Percentiles rank a stretch among this genome's conserved stretches.
phyloP scores from a whole-genome alignment of 2,329 filamentous ascomycete species.

The Trichoderma polysporum region DNA sequence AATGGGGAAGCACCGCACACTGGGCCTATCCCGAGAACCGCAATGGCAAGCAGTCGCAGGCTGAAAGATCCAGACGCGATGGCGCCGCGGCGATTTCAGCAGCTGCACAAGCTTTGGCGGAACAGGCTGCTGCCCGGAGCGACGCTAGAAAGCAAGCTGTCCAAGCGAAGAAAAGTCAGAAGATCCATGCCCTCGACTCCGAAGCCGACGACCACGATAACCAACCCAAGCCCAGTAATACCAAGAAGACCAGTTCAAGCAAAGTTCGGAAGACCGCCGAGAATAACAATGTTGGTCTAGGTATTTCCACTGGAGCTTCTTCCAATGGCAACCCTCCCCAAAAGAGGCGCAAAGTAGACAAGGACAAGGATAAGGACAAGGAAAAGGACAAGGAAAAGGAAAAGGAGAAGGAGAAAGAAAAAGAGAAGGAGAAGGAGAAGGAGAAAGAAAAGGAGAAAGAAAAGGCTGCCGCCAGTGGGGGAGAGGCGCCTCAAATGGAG shows the following conservation, averaged over 20 bases:
- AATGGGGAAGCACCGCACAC: constrained; percentile 85
- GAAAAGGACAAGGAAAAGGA: constrained; percentile 68
- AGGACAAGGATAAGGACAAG: constrained; percentile 45
- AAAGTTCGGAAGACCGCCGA: constrained; percentile 66
- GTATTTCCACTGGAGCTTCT: constrained; percentile 58
- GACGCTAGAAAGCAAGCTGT: constrained; percentile 82
- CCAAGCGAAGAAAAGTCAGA: constrained; percentile 71
- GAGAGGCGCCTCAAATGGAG: constrained; percentile 54
- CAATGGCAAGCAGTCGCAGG: constrained; percentile 60
- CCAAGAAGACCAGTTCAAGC: constrained; percentile 63
- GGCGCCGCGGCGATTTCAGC: constrained; percentile 76
- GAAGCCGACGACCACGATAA: constrained; percentile 72
- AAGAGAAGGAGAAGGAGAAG: constrained; percentile 61
- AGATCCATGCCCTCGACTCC: constrained; percentile 68
- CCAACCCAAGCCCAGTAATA: constrained; percentile 45
- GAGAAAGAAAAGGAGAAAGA: constrained; percentile 53
- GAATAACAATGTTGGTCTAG: constrained; percentile 58
- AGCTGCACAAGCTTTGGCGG: constrained; percentile 73
- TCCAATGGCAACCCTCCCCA: constrained; percentile 56
- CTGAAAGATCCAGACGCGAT: constrained; percentile 75
- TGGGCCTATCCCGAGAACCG: constrained; percentile 95
- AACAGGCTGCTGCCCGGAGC: constrained; percentile 79
- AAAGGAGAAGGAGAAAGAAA: constrained; percentile 68
- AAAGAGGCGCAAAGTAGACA: constrained; percentile 83
- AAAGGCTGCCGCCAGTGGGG: constrained; percentile 38